These are phyloP conservation scores for Colletotrichum endophyticum DNA, from an alignment of 2,329 filamentous ascomycete genomes.

Conservation along the genomic window DNA sequence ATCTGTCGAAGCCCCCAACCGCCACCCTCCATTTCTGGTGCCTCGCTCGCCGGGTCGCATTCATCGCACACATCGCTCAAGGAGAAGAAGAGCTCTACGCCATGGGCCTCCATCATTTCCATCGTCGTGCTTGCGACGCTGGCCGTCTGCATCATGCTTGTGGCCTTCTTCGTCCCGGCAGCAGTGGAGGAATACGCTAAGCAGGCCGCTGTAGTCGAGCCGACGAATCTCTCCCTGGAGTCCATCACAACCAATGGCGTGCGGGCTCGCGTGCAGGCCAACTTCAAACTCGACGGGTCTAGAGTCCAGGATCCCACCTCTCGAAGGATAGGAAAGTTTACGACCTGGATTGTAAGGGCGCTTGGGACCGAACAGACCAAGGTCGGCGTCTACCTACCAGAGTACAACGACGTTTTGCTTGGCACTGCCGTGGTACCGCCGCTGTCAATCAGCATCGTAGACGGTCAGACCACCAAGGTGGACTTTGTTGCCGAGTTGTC, in stretches of 20 bases:
- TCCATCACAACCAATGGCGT: slow-evolving; percentile 82
- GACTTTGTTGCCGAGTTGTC: slow-evolving; percentile 80
- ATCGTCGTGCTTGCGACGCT: slow-evolving; percentile 68
- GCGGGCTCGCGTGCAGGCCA: slow-evolving; percentile 79
- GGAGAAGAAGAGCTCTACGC: slow-evolving; percentile 43
- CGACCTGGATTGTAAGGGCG: slow-evolving; percentile 80
- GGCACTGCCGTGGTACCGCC: slow-evolving; percentile 80
- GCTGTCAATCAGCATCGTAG: slow-evolving; percentile 76
- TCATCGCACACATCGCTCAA: slow-evolving; percentile 22
- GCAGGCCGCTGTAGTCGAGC: slow-evolving; percentile 80
- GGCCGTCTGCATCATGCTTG: slow-evolving; percentile 71
- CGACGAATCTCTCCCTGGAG: slow-evolving; percentile 83
- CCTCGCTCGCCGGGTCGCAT: slow-evolving; percentile 19
- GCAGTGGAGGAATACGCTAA: slow-evolving; percentile 86
- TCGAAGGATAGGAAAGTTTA: slow-evolving; percentile 75
- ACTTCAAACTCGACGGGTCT: slow-evolving; percentile 79
- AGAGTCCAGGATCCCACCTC: slow-evolving; percentile 75
- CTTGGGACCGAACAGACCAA: slow-evolving; percentile 76
- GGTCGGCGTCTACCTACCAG: slow-evolving; percentile 80
- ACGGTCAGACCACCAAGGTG: slow-evolving; percentile 77
- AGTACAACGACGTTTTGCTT: slow-evolving; percentile 78
- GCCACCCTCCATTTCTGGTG: background rate
- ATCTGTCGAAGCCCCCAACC: slow-evolving; percentile 22
- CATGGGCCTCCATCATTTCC: slow-evolving; percentile 83
- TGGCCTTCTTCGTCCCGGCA: slow-evolving; percentile 82